phyloP scores from a whole-genome alignment of 352 stramenopile species.

The Phytophthora sp. region DNA sequence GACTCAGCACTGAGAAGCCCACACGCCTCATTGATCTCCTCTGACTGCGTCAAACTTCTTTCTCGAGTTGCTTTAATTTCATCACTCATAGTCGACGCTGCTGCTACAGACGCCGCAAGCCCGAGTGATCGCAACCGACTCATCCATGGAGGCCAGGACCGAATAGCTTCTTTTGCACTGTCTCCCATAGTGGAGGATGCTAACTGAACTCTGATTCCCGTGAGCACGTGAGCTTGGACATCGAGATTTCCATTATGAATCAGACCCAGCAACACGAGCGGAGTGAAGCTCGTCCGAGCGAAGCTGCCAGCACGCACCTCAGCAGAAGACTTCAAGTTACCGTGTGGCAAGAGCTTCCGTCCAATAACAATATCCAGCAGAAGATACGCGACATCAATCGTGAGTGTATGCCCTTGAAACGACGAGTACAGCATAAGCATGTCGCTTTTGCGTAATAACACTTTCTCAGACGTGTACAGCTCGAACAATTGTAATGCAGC shows the following conservation, averaged over 20 bases:
- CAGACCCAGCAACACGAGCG: slow-evolving; percentile 59
- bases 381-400: slow-evolving; percentile 49
- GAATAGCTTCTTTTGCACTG: slow-evolving; percentile 68
- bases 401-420: slow-evolving; percentile 60
- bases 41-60: slow-evolving; percentile 31
- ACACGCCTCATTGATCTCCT: slow-evolving; percentile 64
- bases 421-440: slow-evolving; percentile 68
- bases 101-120: slow-evolving; percentile 24
- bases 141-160: slow-evolving; percentile 77
- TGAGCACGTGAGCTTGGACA: slow-evolving; percentile 59
- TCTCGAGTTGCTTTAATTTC: slow-evolving; percentile 11
- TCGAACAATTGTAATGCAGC: slow-evolving; percentile 74
- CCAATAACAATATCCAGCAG: slow-evolving; percentile 74
- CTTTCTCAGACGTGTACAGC: slow-evolving; percentile 69
- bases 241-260: slow-evolving; percentile 51
- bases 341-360: slow-evolving; percentile 31
- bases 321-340: slow-evolving; percentile 10
- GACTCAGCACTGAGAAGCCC: slow-evolving; percentile 59
- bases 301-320: slow-evolving; percentile 49
- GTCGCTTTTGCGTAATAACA: slow-evolving; percentile 61
- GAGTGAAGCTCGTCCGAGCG: slow-evolving; percentile 60
- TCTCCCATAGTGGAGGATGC: slow-evolving; percentile 50
- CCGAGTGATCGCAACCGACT: slow-evolving; percentile 51
- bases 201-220: slow-evolving; percentile 63
- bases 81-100: slow-evolving; percentile 11